phyloP scores from a whole-genome alignment of 2,329 filamentous ascomycete genomes.

The Chaetoscypha palmicola region DNA sequence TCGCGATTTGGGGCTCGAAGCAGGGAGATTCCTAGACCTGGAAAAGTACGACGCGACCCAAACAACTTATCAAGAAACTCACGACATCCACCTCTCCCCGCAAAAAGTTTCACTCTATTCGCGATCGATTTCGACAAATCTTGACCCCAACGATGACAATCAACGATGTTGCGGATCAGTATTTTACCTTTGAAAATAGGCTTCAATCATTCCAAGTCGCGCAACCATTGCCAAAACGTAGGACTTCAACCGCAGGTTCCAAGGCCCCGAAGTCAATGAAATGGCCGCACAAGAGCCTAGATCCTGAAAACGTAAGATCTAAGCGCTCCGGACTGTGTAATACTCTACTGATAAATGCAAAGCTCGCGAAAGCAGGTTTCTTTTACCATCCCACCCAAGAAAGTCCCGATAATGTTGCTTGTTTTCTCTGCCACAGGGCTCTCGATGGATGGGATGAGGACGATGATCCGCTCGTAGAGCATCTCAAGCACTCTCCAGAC shows the following conservation, averaged over 20 bases:
- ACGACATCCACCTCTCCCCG: not conserved
- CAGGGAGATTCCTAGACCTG: not conserved
- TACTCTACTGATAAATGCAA: slow-evolving; percentile 16
- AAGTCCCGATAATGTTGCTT: slow-evolving; percentile 80
- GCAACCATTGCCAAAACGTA: slow-evolving; percentile 58
- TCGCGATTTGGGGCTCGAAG: not conserved
- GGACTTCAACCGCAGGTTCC: slow-evolving; percentile 57
- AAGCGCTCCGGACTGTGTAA: not conserved
- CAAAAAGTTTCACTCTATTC: not conserved
- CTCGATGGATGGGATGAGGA: slow-evolving; percentile 88
- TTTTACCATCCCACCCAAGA: slow-evolving; percentile 71
- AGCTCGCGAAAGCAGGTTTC: slow-evolving; percentile 90
- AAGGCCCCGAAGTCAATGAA: slow-evolving; percentile 49
- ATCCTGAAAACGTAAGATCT: slow-evolving; percentile 53
- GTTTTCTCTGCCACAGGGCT: slow-evolving; percentile 77
- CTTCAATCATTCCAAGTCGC: slow-evolving; percentile 70
- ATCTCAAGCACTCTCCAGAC: slow-evolving; percentile 71
- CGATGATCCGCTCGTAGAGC: slow-evolving; percentile 78
- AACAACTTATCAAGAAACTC: not conserved
- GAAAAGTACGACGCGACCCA: not conserved
- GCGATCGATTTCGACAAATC: not conserved
- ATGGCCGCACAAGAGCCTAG: slow-evolving; percentile 74
- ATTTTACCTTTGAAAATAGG: slow-evolving; percentile 65
- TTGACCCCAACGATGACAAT: slow-evolving; percentile 21
- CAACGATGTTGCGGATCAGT: slow-evolving; percentile 36